Conservation (phyloP, 306 rosid species). For the Bauhinia variegata region DNA sequence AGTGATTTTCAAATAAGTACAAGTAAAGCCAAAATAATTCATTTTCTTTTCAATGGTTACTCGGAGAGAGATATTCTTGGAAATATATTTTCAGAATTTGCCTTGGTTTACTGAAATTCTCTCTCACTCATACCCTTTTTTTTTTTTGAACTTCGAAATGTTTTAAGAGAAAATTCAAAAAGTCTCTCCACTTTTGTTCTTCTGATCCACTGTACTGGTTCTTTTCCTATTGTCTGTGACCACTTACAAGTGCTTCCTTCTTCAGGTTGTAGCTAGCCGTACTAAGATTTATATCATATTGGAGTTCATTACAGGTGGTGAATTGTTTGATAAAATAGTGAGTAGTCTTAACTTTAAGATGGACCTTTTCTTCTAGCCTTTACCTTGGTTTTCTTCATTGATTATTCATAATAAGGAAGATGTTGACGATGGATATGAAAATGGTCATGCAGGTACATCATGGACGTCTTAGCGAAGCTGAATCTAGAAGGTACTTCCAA, state of each 20-base stretch:
- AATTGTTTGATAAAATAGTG: constrained; percentile 91
- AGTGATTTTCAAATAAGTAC: constrained; percentile 4
- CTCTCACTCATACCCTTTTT: too few species aligned
- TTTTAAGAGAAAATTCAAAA: not conserved
- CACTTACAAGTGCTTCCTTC: constrained; percentile 16
- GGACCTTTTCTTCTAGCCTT: not conserved
- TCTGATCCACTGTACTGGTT: constrained; percentile 8
- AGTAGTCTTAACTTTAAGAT: constrained; percentile 48
- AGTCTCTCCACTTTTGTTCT: constrained; percentile 3
- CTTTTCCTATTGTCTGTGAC: constrained; percentile 24
- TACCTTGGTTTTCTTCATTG: constrained; percentile 4
- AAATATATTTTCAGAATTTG: constrained; percentile 9
- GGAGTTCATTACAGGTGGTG: constrained; percentile 97
- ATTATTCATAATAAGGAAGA: constrained; percentile 18
- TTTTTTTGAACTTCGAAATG: too few species aligned
- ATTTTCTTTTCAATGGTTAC: not conserved
- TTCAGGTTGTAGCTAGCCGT: constrained; percentile 84
- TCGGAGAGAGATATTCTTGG: constrained; percentile 8
- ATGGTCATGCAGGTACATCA: constrained; percentile 65
- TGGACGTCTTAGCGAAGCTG: constrained; percentile 82
- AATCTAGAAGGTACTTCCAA: constrained; percentile 77
- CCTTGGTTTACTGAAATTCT: constrained; percentile 21
- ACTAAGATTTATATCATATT: constrained; percentile 85
- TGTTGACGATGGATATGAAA: constrained; percentile 25
- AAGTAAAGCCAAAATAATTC: constrained; percentile 15